phyloP scores from a whole-genome alignment of 352 stramenopile genomes.

The Globisporangium iwayamae region DNA sequence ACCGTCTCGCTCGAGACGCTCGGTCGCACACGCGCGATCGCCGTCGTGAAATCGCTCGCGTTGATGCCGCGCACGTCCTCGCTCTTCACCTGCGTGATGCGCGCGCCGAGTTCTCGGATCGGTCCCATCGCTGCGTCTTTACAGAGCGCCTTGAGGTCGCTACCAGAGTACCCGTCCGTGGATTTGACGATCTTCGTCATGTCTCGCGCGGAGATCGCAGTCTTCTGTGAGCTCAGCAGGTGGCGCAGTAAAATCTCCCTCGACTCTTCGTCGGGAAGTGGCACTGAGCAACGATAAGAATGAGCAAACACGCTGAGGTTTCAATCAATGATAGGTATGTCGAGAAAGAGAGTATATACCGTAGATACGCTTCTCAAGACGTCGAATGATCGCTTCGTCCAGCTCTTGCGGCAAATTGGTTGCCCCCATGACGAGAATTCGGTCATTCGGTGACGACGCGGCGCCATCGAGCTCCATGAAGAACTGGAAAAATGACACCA shows the following conservation, averaged over 20 bases:
- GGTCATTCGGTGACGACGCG: constrained; percentile 63
- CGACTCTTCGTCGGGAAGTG: constrained; percentile 55
- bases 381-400: constrained; percentile 83
- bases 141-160: constrained; percentile 91
- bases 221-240: constrained; percentile 52
- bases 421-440: constrained; percentile 85
- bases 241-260: constrained; percentile 53
- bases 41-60: constrained; percentile 50
- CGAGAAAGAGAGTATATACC: constrained; percentile 28
- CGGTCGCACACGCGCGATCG: constrained; percentile 54
- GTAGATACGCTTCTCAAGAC: constrained; percentile 88
- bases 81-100: constrained; percentile 47
- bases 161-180: constrained; percentile 85
- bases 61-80: constrained; percentile 68
- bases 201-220: constrained; percentile 51
- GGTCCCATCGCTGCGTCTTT: constrained; percentile 92
- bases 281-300: constrained; percentile 33
- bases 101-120: constrained; percentile 74
- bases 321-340: background rate
- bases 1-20: constrained; percentile 69
- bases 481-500: constrained; percentile 40
- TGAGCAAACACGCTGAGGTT: background rate
- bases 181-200: constrained; percentile 60
- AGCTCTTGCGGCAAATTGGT: constrained; percentile 86
- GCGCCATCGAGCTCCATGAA: constrained; percentile 85